These are phyloP conservation scores for Yamadazyma pseudoaaseri DNA, from an alignment of 1,139 yeast species.

Conservation along the genomic window DNA sequence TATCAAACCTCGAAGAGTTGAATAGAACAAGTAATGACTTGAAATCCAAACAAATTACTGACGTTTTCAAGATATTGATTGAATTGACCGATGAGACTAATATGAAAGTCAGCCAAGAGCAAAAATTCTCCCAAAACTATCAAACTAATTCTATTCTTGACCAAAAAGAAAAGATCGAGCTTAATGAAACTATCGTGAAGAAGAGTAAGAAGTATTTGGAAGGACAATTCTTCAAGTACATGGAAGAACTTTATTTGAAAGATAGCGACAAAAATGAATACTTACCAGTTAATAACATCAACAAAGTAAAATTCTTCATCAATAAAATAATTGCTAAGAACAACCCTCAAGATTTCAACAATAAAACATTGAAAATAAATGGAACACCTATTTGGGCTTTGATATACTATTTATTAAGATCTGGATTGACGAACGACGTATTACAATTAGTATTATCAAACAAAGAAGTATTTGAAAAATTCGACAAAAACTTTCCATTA, in stretches of 20 bases:
- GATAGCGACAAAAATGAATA: slow-evolving; percentile 50
- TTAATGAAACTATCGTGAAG: slow-evolving; percentile 50
- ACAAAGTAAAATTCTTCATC: slow-evolving; percentile 69
- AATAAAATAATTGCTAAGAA: slow-evolving; percentile 46
- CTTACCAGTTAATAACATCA: slow-evolving; percentile 62
- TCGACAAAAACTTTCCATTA: slow-evolving; percentile 81
- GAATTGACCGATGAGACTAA: slow-evolving; percentile 38
- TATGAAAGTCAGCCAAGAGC: slow-evolving; percentile 40
- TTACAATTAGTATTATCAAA: slow-evolving; percentile 38
- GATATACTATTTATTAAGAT: slow-evolving; percentile 76
- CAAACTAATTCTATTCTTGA: slow-evolving; percentile 19
- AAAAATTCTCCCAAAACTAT: slow-evolving; percentile 42
- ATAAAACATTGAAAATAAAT: slow-evolving; percentile 53
- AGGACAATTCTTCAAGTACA: slow-evolving; percentile 69
- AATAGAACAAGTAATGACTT: slow-evolving; percentile 50
- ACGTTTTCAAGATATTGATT: slow-evolving; percentile 60
- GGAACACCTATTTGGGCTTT: slow-evolving; percentile 93
- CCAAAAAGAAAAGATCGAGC: slow-evolving; percentile 17
- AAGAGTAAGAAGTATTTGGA: slow-evolving; percentile 68
- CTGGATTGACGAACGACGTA: slow-evolving; percentile 82
- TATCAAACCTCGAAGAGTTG: slow-evolving; percentile 53
- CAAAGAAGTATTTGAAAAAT: slow-evolving; percentile 63
- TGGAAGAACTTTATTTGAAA: slow-evolving; percentile 70
- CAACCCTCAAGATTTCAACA: slow-evolving; percentile 26
- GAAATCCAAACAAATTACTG: slow-evolving; percentile 62